Base-by-base conservation (phyloP, 2,329 filamentous ascomycete genomes). In the Alternaria solani region DNA sequence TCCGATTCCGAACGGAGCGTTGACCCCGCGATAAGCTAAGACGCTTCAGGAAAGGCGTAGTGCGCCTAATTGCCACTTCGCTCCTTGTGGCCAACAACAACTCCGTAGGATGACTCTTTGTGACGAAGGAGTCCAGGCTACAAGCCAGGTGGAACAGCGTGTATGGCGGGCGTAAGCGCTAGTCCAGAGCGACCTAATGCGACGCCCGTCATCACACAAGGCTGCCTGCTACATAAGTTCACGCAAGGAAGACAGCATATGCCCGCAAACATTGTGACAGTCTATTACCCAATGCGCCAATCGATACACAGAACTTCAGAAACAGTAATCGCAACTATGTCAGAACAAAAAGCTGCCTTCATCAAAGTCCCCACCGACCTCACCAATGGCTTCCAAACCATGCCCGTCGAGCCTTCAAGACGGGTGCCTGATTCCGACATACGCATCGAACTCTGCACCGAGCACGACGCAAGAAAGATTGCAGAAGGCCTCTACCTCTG, bases 401-500 rank as follows among this genome's bases (percentile, higher is more conserved):
- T 63, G 26, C 71, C 73, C 11, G 60, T 65, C 4, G 60, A 70
- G 34, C 58, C 70, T 4, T 51, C 62, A 9, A 62, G 62, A 6
- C 66, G 70, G 2, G 41, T 75, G 1, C 20, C 62, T 14, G 66
- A 68, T 7, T 54, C 61, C 5, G 68, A 72, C 1, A 62, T 73
- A 41, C 41, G 47, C 5, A 49, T 72, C 23, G 63, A 70, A 44
- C 20, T 58, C 12, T 73, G 69, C 47, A 56, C 55, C 1, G 62
- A 62, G n/a, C 14, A 57, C 0, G 72, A 75, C 41, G 69, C 64
- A 0, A 38, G 48, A 6, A 59, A 46, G 23, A 68, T 74, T 9
- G 72, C 70, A n/a, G 62, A 72, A 62, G 68, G 67, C 3, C 43
- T 77, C n/a, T 76, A 76, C 62, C 28, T 55, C 11, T 59, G 54